phyloP scores from a whole-genome alignment of 768 basidiomycete species.

The Leucocoprinus sp. region DNA sequence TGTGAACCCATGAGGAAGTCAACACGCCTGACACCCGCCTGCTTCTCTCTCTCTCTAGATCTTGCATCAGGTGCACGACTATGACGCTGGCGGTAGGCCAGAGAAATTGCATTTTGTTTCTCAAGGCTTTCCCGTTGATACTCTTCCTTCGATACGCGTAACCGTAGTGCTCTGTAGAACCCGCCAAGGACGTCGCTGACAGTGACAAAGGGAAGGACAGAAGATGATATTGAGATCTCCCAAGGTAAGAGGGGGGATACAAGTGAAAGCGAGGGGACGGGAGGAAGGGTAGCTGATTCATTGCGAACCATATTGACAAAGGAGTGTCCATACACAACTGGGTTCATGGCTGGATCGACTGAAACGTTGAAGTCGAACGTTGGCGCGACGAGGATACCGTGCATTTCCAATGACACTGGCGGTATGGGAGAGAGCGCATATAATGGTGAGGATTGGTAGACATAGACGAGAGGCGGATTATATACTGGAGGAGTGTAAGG shows the following conservation, averaged over 20 bases:
- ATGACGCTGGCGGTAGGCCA: neutral
- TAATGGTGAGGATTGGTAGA: neutral
- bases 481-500: slow-evolving; percentile 2
- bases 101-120: neutral
- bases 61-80: neutral
- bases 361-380: neutral
- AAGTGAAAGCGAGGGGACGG: neutral
- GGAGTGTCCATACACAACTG: neutral
- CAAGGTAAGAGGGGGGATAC: neutral
- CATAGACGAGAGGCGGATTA: neutral
- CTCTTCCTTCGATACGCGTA: neutral
- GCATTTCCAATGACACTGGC: neutral
- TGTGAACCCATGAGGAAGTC: neutral
- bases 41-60: neutral
- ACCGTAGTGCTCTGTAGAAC: neutral
- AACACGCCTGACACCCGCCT: neutral
- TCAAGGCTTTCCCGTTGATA: neutral
- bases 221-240: neutral
- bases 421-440: neutral
- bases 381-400: neutral
- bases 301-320: neutral
- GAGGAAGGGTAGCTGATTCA: neutral
- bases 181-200: neutral
- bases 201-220: neutral
- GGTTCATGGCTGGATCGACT: neutral